Evolutionary conservation across 257 asterid genomes (phyloP), one percentile per base, ranked within the genome.

Genomic region (Fraxinus anomala): DNA sequence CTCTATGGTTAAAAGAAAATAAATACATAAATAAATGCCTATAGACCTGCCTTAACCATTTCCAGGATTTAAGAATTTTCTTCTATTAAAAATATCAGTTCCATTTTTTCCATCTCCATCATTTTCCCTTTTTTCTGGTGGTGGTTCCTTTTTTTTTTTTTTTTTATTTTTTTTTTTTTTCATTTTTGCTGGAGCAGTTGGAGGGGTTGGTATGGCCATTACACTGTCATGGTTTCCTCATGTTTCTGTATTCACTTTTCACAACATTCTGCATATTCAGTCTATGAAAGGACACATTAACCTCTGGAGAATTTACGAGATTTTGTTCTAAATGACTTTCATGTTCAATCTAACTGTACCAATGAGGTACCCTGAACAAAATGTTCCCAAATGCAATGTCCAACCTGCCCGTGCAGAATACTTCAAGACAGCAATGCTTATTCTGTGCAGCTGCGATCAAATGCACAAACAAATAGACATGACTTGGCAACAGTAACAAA

Each of bases 391-490:
- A 74, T 49, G 70, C 42, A 67, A 73, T 59, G 80, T 56, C 49
- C 73, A 76, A 67, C 69, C 5, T 73, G 40, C 34, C 40, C 56
- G 40, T 49, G 36, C 65, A 73, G n/a, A 54, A 59, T 23, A 14
- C 59, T 33, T 23, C 69, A 69, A 79, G 44, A 34, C 36, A 34
- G 12, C 28, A 12, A 37, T 36, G 23, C 39, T 16, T 71, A 70
- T 47, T 59, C 76, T 30, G 37, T 63, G 51, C 72, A 56, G 30
- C 72, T 59, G 33, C 65, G 59, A 26, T 21, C 56, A 24, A 72
- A 72, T 56, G 73, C 23, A 68, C 51, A 77, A 26, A 67, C 74
- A 40, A 59, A 36, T 73, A 69, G 80, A 74, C 56, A 42, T 13
- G 3, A 11, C 16, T 2, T 11, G 76, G 10, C 8, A 70, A 63